phyloP scores from a whole-genome alignment of 768 basidiomycete species.

The Psilocybe tampanensis region DNA sequence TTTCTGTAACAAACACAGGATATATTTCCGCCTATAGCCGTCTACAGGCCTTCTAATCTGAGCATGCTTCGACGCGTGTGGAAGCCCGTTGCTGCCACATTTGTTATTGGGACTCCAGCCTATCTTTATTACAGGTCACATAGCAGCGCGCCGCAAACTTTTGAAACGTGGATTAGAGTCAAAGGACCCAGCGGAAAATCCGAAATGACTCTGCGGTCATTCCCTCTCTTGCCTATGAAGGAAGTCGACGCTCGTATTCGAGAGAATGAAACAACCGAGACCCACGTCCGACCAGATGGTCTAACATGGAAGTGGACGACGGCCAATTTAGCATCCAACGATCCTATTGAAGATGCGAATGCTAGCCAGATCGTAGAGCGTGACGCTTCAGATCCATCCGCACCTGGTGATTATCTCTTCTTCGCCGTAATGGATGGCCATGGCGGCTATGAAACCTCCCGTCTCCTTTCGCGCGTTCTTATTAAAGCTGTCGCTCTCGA shows the following conservation, averaged over 20 bases:
- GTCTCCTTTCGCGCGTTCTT: constrained; percentile 79
- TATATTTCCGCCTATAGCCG: not conserved
- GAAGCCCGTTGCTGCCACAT: constrained; percentile 66
- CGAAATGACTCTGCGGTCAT: constrained; percentile 50
- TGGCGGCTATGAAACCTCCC: constrained; percentile 80
- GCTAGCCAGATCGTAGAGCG: constrained; percentile 68
- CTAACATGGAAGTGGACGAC: constrained; percentile 77
- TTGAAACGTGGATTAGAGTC: constrained; percentile 59
- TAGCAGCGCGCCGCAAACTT: constrained; percentile 48
- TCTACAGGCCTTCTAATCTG: not conserved
- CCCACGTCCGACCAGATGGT: constrained; percentile 51
- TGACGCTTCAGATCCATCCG: constrained; percentile 58
- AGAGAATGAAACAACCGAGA: constrained; percentile 51
- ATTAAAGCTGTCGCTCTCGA: constrained; percentile 85
- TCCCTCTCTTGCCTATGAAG: constrained; percentile 58
- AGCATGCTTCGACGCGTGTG: constrained; percentile 66
- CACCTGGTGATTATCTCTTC: constrained; percentile 76
- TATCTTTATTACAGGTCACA: constrained; percentile 57
- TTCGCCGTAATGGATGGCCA: constrained; percentile 94
- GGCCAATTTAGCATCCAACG: constrained; percentile 81
- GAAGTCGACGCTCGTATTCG: constrained; percentile 59
- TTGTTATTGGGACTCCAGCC: constrained; percentile 56
- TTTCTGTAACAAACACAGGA: not conserved
- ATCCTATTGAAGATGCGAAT: constrained; percentile 90
- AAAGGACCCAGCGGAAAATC: constrained; percentile 62